Percentiles rank a stretch among this genome's conserved stretches.
These are phyloP conservation scores for Fusarium piperis DNA, from an alignment of 2,329 filamentous ascomycete species.

Conservation along the genomic window DNA sequence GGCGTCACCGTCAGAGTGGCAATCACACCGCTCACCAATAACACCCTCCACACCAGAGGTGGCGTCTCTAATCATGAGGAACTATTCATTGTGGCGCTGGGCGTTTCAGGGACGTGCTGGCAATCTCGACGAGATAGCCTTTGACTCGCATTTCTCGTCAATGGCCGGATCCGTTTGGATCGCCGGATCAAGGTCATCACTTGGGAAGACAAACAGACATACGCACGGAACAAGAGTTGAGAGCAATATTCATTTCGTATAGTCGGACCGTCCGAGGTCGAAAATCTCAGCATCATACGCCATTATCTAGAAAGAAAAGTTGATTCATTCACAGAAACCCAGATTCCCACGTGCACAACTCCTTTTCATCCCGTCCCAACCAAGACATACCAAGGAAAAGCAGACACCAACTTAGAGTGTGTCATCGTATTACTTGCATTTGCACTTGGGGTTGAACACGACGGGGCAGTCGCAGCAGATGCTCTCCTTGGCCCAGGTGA, in stretches of 20 bases:
- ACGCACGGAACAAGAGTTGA: neutral
- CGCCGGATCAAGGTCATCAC: neutral
- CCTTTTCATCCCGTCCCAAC: neutral
- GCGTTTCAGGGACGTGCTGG: neutral
- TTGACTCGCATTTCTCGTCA: neutral
- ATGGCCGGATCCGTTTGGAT: neutral
- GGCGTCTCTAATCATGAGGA: neutral
- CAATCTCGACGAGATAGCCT: neutral
- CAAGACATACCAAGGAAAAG: neutral
- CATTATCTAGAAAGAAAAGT: neutral
- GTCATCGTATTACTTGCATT: slow-evolving; percentile 13
- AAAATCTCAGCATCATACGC: neutral
- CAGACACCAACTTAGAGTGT: neutral
- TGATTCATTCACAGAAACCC: neutral
- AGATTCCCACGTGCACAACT: neutral
- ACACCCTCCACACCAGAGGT: neutral
- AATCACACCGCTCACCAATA: neutral
- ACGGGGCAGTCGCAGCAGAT: slow-evolving; percentile 35
- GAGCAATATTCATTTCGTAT: neutral
- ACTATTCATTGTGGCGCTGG: neutral
- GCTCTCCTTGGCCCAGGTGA: slow-evolving; percentile 30
- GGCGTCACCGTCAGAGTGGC: neutral
- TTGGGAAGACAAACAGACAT: neutral
- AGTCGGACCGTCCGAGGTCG: neutral
- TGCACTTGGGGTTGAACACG: slow-evolving; percentile 25